Conservation (phyloP, 148 eudicot species). For the Chenopodium quinoa region DNA sequence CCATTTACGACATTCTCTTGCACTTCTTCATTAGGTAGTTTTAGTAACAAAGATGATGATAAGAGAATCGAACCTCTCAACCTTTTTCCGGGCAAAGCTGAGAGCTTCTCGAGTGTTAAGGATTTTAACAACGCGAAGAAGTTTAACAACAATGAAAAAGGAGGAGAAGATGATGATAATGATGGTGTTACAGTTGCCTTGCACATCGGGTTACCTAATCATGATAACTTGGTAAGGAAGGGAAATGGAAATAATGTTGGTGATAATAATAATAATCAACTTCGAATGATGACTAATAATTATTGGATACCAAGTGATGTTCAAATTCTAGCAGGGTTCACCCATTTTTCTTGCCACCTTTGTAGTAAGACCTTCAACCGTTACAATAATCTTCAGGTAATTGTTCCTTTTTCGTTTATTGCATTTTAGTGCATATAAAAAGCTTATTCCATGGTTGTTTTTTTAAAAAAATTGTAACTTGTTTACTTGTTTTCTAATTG, state of each 20-base stretch:
- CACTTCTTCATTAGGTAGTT: slow-evolving; percentile 4
- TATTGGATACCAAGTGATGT: slow-evolving; percentile 74
- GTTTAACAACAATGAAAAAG: slow-evolving; percentile 6
- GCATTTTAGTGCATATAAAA: too few relatives aligned
- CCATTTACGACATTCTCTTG: slow-evolving; percentile 4
- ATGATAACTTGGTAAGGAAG: slow-evolving; percentile 5
- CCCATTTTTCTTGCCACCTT: slow-evolving; percentile 75
- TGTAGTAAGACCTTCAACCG: slow-evolving; percentile 81
- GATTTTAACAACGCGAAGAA: slow-evolving; percentile 3
- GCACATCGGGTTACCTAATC: slow-evolving; percentile 56
- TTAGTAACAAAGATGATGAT: neutral
- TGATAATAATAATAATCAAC: neutral
- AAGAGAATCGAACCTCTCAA: slow-evolving; percentile 29
- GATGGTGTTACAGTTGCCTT: slow-evolving; percentile 51
- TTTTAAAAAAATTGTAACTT: too few relatives aligned
- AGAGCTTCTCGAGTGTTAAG: slow-evolving; percentile 17
- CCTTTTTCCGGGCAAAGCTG: slow-evolving; percentile 38
- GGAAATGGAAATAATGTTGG: neutral
- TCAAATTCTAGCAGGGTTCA: slow-evolving; percentile 72
- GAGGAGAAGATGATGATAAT: slow-evolving; percentile 27
- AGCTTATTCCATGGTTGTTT: too few relatives aligned
- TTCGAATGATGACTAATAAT: slow-evolving; percentile 10
- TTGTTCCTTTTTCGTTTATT: neutral
- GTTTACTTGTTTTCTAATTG: too few relatives aligned
- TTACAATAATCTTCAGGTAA: slow-evolving; percentile 87